These are phyloP conservation scores for Dendrothele bispora DNA, from an alignment of 768 basidiomycete genomes.

Conservation along the genomic window DNA sequence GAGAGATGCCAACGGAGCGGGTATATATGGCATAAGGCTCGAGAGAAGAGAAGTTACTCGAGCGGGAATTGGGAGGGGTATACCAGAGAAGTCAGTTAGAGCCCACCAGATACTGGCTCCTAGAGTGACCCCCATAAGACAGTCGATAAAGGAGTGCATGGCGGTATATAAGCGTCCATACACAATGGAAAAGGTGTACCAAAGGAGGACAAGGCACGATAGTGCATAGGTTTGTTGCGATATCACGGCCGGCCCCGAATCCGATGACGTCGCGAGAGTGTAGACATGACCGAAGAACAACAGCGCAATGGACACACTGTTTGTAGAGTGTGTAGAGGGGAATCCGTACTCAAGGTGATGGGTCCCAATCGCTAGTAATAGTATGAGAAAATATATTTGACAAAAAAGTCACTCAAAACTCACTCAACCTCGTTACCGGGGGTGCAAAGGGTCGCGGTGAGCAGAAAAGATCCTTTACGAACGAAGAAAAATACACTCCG, in stretches of 20 bases:
- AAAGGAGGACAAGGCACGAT: constrained; percentile 41
- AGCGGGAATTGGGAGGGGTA: neutral
- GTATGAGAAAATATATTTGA: neutral
- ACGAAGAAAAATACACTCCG: constrained; percentile 86
- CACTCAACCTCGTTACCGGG: constrained; percentile 87
- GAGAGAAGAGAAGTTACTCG: constrained; percentile 25
- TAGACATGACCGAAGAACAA: constrained; percentile 67
- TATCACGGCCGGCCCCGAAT: constrained; percentile 32
- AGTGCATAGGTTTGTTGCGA: constrained; percentile 45
- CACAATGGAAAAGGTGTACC: constrained; percentile 72
- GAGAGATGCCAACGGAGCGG: neutral
- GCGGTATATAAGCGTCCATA: constrained; percentile 82
- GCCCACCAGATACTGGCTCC: constrained; percentile 72
- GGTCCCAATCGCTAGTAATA: constrained; percentile 59
- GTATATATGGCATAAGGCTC: constrained; percentile 4
- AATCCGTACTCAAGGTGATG: constrained; percentile 94
- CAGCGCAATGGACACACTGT: constrained; percentile 85
- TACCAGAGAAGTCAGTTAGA: constrained; percentile 27
- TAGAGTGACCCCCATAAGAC: constrained; percentile 58
- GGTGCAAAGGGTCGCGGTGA: constrained; percentile 89
- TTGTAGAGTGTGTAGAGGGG: constrained; percentile 93
- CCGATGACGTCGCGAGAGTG: constrained; percentile 40
- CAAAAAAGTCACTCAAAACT: constrained; percentile 30
- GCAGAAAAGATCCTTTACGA: constrained; percentile 88
- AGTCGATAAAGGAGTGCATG: constrained; percentile 88